Percentiles rank a stretch among this genome's conserved stretches.
phyloP scores from a whole-genome alignment of 2,329 filamentous ascomycete species.

The Penicillium sp. region DNA sequence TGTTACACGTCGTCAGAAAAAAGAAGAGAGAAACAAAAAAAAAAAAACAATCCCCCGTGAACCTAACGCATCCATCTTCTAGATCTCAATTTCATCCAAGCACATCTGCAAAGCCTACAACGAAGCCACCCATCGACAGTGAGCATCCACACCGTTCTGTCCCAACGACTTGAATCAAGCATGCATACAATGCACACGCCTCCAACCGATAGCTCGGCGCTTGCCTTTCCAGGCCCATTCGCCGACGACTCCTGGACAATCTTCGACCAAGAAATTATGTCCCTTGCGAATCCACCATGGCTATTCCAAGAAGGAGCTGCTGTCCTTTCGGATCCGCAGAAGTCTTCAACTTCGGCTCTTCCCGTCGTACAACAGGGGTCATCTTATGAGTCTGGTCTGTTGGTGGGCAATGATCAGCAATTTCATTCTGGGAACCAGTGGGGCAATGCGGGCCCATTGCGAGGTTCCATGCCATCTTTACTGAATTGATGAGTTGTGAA shows the following conservation, averaged over 20 bases:
- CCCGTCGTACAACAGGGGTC: background rate
- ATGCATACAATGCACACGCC: constrained; percentile 28
- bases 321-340: constrained; percentile 4
- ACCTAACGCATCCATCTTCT: background rate
- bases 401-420: background rate
- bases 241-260: constrained; percentile 26
- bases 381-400: background rate
- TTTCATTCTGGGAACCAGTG: background rate
- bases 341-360: background rate
- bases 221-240: constrained; percentile 16
- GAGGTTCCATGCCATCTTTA: background rate
- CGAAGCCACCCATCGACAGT: constrained; percentile 15
- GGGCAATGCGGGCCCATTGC: background rate
- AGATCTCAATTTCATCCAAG: constrained; percentile 24
- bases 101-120: constrained; percentile 22
- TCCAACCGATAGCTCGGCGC: constrained; percentile 17
- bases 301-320: constrained; percentile 16
- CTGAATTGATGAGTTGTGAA: background rate
- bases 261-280: constrained; percentile 28
- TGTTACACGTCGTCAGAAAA: background rate
- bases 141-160: constrained; percentile 24
- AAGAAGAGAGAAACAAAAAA: too few relatives aligned
- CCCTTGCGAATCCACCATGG: constrained; percentile 25
- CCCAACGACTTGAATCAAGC: constrained; percentile 21
- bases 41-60: too few relatives aligned